These are phyloP conservation scores for Xanthoparmelia taractica DNA, from an alignment of 495 filamentous ascomycete genomes.

Conservation along the genomic window DNA sequence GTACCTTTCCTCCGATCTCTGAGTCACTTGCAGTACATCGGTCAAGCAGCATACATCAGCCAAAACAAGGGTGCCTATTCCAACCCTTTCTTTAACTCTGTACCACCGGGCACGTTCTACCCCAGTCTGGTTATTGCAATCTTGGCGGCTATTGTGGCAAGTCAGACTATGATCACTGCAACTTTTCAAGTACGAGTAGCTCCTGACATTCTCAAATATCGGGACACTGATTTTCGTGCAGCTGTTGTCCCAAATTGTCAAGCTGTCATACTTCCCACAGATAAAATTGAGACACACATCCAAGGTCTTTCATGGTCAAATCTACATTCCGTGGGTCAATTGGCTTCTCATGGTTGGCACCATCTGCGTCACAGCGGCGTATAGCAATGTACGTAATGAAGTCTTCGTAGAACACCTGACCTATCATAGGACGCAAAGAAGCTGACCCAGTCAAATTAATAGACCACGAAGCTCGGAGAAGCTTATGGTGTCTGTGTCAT, in stretches of 20 bases:
- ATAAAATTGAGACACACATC: constrained; percentile 62
- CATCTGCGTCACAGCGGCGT: constrained; percentile 62
- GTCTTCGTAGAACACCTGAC: too few relatives aligned
- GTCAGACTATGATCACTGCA: constrained; percentile 70
- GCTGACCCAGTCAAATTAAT: constrained; percentile 5
- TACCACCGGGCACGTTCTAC: constrained; percentile 58
- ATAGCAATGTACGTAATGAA: constrained; percentile 52
- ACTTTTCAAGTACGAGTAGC: constrained; percentile 44
- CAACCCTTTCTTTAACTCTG: constrained; percentile 65
- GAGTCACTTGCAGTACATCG: constrained; percentile 43
- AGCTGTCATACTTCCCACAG: constrained; percentile 65
- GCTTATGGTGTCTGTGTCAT: constrained; percentile 63
- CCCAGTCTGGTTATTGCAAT: constrained; percentile 58
- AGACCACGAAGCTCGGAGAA: constrained; percentile 42
- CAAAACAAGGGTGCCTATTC: constrained; percentile 51
- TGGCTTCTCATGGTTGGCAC: constrained; percentile 70
- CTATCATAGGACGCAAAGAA: not conserved
- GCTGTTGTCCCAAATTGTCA: constrained; percentile 65
- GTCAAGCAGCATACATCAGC: constrained; percentile 66
- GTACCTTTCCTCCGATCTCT: not conserved
- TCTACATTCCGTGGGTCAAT: constrained; percentile 65
- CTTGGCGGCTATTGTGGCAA: constrained; percentile 65
- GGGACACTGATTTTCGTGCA: constrained; percentile 24
- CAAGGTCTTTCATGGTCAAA: constrained; percentile 56
- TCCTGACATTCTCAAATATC: not conserved